Conservation (phyloP, 2,329 filamentous ascomycete genomes). For the Bipolaris sorokiniana region DNA sequence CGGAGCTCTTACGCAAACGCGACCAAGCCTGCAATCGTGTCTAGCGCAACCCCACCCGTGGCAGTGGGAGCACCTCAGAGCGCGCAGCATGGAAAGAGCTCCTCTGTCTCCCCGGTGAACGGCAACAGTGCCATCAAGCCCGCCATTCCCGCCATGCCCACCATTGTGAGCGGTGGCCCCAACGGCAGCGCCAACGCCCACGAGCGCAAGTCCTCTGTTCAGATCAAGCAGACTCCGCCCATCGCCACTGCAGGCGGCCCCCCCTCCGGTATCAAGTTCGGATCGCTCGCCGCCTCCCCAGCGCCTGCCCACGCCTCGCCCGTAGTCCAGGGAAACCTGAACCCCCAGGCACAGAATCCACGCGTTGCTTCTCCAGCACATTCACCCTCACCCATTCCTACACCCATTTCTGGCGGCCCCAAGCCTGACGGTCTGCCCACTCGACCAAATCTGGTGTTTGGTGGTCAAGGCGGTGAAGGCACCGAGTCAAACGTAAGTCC, state of each 20-base stretch:
- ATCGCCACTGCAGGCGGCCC: conserved; percentile 55
- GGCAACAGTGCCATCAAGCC: conserved; percentile 66
- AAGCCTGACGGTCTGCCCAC: conserved; percentile 78
- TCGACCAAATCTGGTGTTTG: conserved; percentile 74
- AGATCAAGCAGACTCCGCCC: conserved; percentile 80
- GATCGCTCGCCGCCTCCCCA: conserved; percentile 69
- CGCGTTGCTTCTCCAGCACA: conserved; percentile 82
- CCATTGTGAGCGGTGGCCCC: conserved; percentile 66
- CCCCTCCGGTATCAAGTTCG: conserved; percentile 73
- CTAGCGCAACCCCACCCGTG: conserved; percentile 58
- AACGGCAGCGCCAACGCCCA: conserved; percentile 83
- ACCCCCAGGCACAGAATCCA: conserved; percentile 64
- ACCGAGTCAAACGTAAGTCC: conserved; percentile 72
- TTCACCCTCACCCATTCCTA: conserved; percentile 92
- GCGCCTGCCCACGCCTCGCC: conserved; percentile 71
- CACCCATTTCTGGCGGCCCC: conserved; percentile 81
- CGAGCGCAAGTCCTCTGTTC: conserved; percentile 87
- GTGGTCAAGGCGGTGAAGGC: conserved; percentile 78
- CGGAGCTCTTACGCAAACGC: conserved; percentile 66
- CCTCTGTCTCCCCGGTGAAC: conserved; percentile 76
- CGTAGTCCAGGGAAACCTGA: conserved; percentile 65
- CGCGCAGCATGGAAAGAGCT: conserved; percentile 53
- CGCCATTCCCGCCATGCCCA: conserved; percentile 53
- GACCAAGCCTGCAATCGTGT: conserved; percentile 61
- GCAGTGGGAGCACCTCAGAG: conserved; percentile 63